These are phyloP conservation scores for Rhynchospora breviuscula DNA, from an alignment of 176 grass and related monocot genomes.

Conservation along the genomic window DNA sequence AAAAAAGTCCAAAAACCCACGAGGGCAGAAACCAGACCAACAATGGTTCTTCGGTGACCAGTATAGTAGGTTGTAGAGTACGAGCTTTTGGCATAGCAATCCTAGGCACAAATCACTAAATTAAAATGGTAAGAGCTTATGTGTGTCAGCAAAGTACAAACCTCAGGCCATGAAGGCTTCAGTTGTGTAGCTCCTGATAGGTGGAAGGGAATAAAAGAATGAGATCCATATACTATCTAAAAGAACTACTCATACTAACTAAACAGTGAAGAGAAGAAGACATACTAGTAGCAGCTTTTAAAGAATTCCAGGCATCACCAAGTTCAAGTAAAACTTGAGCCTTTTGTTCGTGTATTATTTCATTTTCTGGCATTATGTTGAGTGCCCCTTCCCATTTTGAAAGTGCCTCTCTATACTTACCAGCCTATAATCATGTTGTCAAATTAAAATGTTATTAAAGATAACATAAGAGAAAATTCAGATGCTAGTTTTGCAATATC, in stretches of 20 bases:
- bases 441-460: not conserved
- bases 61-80: not conserved
- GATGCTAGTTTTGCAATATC: not conserved
- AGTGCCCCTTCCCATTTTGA: constrained; percentile 79
- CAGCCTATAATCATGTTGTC: constrained; percentile 45
- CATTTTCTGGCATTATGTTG: constrained; percentile 58
- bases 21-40: too few relatives aligned
- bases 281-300: constrained; percentile 73
- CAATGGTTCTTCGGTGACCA: not conserved
- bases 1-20: too few relatives aligned
- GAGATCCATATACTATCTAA: constrained; percentile 12
- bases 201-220: constrained; percentile 25
- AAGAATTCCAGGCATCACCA: constrained; percentile 73
- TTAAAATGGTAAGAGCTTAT: not conserved
- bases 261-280: not conserved
- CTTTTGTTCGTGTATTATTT: constrained; percentile 73
- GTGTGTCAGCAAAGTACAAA: constrained; percentile 28
- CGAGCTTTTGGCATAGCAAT: not conserved
- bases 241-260: not conserved
- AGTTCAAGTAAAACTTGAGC: constrained; percentile 83
- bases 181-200: constrained; percentile 74
- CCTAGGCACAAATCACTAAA: not conserved
- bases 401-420: constrained; percentile 75
- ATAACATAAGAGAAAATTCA: not conserved
- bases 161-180: constrained; percentile 72